Evolutionary conservation across 352 stramenopile species (phyloP).

Genomic region (Aphanomyces euteiches): DNA sequence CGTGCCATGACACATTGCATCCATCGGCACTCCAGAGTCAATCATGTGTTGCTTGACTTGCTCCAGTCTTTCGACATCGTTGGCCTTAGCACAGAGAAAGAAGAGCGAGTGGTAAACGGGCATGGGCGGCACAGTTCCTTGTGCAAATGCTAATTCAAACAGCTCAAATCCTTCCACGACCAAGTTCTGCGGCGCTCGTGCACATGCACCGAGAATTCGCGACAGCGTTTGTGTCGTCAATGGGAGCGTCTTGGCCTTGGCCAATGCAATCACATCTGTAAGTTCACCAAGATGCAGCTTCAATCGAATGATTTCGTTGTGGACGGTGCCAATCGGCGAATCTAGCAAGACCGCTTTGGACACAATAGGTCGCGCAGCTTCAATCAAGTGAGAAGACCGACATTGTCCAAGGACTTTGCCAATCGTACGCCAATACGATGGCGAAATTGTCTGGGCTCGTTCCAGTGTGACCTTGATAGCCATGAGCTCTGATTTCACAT

Average conservation of each 20-base stretch:
- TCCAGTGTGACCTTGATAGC: slow-evolving; percentile 1
- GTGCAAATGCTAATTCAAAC: slow-evolving; percentile 47
- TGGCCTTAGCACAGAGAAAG: slow-evolving; percentile 42
- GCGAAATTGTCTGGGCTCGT: background rate
- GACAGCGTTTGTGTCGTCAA: slow-evolving; percentile 21
- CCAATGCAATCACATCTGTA: slow-evolving; percentile 8
- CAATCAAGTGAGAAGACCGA: background rate
- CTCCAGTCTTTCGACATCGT: slow-evolving; percentile 50
- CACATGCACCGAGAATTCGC: slow-evolving; percentile 25
- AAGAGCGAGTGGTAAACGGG: slow-evolving; percentile 61
- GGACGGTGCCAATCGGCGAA: slow-evolving; percentile 10
- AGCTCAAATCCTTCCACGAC: slow-evolving; percentile 45
- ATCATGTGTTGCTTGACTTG: slow-evolving; percentile 55
- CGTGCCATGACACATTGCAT: slow-evolving; percentile 66
- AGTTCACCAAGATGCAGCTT: background rate
- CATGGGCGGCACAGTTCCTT: slow-evolving; percentile 57
- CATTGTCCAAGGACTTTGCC: slow-evolving; percentile 14
- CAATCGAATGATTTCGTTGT: slow-evolving; percentile 28
- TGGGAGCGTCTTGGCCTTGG: background rate
- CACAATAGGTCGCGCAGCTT: slow-evolving; percentile 4
- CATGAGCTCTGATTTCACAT: background rate
- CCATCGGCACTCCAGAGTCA: slow-evolving; percentile 52
- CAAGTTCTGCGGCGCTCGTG: background rate
- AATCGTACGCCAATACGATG: slow-evolving; percentile 5
- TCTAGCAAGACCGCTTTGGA: background rate